These are phyloP conservation scores for Trichomonascaceae sp. DNA, from an alignment of 1,139 yeast species.

Conservation along the genomic window DNA sequence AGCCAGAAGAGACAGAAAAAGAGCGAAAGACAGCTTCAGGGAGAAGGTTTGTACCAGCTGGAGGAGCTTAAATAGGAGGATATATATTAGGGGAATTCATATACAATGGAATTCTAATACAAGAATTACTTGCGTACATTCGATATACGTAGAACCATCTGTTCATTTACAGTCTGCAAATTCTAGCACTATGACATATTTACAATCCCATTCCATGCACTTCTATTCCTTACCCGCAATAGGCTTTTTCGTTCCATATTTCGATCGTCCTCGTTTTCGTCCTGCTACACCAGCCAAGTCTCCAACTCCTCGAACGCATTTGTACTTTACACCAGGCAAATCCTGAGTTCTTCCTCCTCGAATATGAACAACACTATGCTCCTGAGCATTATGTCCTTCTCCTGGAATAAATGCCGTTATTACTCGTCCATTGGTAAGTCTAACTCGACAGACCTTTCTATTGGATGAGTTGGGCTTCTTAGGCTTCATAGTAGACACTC, in stretches of 20 bases:
- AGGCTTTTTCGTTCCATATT: conserved; percentile 92
- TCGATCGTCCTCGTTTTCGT: conserved; percentile 81
- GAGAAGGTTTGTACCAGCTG: conserved; percentile 49
- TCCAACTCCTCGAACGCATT: conserved; percentile 85
- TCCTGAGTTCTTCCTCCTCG: conserved; percentile 98
- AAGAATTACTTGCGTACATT: no score
- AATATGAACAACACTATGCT: conserved; percentile 91
- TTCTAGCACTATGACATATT: not conserved
- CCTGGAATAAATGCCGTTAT: conserved; percentile 96
- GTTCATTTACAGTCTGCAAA: no score
- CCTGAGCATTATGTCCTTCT: conserved; percentile 97
- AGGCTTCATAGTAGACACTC: conserved; percentile 93
- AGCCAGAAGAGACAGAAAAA: conserved; percentile 82
- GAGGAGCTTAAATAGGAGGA: not conserved
- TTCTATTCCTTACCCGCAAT: conserved; percentile 13
- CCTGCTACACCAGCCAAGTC: conserved; percentile 96
- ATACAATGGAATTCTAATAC: no score
- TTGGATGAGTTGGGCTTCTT: conserved; percentile 98
- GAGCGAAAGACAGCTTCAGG: conserved; percentile 84
- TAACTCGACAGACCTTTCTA: conserved; percentile 93
- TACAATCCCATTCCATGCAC: not conserved
- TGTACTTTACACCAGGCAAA: conserved; percentile 96
- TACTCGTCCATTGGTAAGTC: conserved; percentile 83
- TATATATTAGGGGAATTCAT: no score
- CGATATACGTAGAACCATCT: no score